Percentiles rank a stretch among this genome's conserved stretches.
Evolutionary conservation across 2,329 filamentous ascomycete species (phyloP).

Genomic region (Ustulina deusta): DNA sequence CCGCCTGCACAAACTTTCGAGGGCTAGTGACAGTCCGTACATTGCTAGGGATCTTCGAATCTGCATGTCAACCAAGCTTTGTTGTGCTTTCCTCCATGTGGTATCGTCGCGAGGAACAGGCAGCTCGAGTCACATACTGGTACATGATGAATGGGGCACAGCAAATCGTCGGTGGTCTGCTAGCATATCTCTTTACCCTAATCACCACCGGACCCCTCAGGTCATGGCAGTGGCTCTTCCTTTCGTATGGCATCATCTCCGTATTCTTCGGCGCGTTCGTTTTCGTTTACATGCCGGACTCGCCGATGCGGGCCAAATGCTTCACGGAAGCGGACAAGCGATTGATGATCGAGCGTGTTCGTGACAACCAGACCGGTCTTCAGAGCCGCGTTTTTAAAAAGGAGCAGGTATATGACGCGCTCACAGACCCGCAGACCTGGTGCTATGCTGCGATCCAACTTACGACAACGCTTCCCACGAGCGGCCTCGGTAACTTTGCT

Average conservation of each 20-base stretch:
- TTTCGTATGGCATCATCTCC: constrained; percentile 72
- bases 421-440: constrained; percentile 75
- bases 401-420: constrained; percentile 62
- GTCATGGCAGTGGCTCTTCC: constrained; percentile 77
- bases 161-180: constrained; percentile 77
- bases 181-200: constrained; percentile 73
- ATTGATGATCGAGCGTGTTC: constrained; percentile 71
- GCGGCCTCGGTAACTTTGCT: constrained; percentile 78
- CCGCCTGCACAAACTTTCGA: constrained; percentile 70
- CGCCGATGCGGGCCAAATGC: constrained; percentile 77
- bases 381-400: constrained; percentile 65
- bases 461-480: constrained; percentile 79
- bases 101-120: constrained; percentile 78
- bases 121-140: constrained; percentile 76
- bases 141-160: constrained; percentile 83
- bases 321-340: constrained; percentile 74
- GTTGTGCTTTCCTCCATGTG: constrained; percentile 76
- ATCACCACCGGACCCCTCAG: constrained; percentile 65
- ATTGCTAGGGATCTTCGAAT: constrained; percentile 77
- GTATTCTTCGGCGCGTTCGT: constrained; percentile 75
- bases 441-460: constrained; percentile 74
- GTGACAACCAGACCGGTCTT: constrained; percentile 70
- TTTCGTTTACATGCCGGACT: constrained; percentile 73
- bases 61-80: constrained; percentile 76
- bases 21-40: constrained; percentile 71